These are phyloP conservation scores for Aspergillus sclerotialis DNA, from an alignment of 2,329 filamentous ascomycete genomes.

Conservation along the genomic window DNA sequence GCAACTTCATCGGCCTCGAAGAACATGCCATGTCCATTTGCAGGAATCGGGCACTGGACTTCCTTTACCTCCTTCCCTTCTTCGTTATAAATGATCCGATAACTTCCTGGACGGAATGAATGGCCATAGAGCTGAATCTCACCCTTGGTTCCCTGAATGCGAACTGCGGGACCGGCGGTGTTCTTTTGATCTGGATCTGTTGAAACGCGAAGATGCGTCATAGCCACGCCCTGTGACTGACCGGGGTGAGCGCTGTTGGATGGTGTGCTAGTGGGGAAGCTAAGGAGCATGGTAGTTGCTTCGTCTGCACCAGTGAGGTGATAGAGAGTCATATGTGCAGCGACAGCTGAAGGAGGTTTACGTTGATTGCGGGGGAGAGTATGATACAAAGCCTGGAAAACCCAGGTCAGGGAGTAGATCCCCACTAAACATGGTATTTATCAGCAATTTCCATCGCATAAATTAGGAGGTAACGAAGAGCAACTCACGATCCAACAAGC, in stretches of 20 bases:
- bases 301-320: constrained; percentile 68
- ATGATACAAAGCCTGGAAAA: constrained; percentile 84
- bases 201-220: constrained; percentile 56
- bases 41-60: constrained; percentile 41
- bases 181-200: constrained; percentile 56
- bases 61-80: constrained; percentile 39
- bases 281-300: constrained; percentile 68
- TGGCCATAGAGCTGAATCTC: constrained; percentile 75
- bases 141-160: constrained; percentile 72
- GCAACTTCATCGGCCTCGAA: constrained; percentile 80
- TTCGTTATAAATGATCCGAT: constrained; percentile 54
- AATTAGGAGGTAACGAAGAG: not conserved
- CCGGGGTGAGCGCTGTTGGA: constrained; percentile 29
- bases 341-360: constrained; percentile 57
- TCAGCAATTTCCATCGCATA: not conserved
- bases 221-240: constrained; percentile 64
- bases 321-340: constrained; percentile 65
- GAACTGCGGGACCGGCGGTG: constrained; percentile 59
- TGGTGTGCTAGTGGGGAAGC: constrained; percentile 57
- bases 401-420: constrained; percentile 84
- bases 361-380: constrained; percentile 59
- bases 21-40: constrained; percentile 74
- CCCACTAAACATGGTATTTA: constrained; percentile 48
- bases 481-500: constrained; percentile 60
- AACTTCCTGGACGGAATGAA: constrained; percentile 61